Evolutionary conservation across 345 rosid species (phyloP).

Genomic region (Cardamine chenopodiifolia): DNA sequence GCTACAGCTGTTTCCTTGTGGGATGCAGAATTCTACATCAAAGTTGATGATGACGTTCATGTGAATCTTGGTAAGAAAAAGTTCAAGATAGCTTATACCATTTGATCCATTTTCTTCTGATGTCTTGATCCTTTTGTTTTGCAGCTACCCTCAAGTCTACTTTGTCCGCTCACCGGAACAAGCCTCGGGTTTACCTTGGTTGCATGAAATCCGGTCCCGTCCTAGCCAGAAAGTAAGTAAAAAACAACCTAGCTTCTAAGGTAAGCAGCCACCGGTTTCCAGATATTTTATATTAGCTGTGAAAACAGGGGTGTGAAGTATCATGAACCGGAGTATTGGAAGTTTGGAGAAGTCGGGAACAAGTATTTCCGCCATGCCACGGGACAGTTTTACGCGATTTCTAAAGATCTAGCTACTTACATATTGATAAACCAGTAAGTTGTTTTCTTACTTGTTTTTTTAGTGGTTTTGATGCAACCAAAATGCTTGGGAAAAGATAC

Average conservation of each 20-base stretch:
- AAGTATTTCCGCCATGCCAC: conserved; percentile 89
- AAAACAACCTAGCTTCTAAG: not conserved
- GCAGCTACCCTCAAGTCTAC: conserved; percentile 69
- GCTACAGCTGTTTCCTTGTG: conserved; percentile 75
- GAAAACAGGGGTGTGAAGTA: conserved; percentile 71
- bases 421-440: conserved; percentile 74
- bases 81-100: not conserved
- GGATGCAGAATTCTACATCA: conserved; percentile 89
- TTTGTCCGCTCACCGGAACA: conserved; percentile 54
- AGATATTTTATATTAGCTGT: not conserved
- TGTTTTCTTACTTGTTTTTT: not conserved
- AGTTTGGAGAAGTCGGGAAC: conserved; percentile 78
- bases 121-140: not conserved
- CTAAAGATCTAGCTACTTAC: conserved; percentile 79
- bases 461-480: not conserved
- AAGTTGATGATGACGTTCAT: conserved; percentile 97
- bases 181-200: conserved; percentile 70
- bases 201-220: conserved; percentile 99
- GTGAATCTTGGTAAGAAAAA: conserved; percentile 70
- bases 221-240: conserved; percentile 67
- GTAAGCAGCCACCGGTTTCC: not conserved
- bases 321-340: conserved; percentile 92
- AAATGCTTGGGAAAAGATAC: not conserved
- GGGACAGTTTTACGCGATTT: conserved; percentile 87
- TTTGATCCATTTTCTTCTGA: not conserved